Percentiles rank a stretch among this genome's conserved stretches.
Conservation (phyloP, 192 early-diverging fungal genomes). For the Backusella liffmaniae region DNA sequence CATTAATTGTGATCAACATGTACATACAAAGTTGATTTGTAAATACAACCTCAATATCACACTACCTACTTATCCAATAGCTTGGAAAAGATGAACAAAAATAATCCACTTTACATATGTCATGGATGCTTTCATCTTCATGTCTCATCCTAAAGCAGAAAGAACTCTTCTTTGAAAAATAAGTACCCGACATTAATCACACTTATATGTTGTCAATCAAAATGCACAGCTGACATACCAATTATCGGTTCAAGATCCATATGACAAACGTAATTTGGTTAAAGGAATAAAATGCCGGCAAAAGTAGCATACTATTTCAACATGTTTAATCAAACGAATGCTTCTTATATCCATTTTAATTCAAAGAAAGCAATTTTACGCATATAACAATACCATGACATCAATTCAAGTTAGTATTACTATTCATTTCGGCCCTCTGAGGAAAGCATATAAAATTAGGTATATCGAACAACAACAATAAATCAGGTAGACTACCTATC, state of each 20-base stretch:
- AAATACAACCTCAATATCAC: too few relatives aligned
- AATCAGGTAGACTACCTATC: not conserved
- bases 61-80: too few relatives aligned
- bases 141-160: not conserved
- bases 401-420: not conserved
- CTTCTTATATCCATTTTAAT: not conserved
- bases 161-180: not conserved
- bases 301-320: not conserved
- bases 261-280: not conserved
- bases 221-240: not conserved
- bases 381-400: not conserved
- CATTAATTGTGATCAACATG: not conserved
- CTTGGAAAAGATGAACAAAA: too few relatives aligned
- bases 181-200: not conserved
- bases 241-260: not conserved
- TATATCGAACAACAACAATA: not conserved
- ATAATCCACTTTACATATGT: too few relatives aligned
- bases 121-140: too few relatives aligned
- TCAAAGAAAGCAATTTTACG: not conserved
- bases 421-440: not conserved
- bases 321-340: not conserved
- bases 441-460: not conserved
- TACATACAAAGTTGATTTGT: too few relatives aligned
- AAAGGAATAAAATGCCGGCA: not conserved
- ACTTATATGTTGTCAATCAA: not conserved